Evolutionary conservation across 371 early-diverging fungal genomes (phyloP).

Genomic region (Rhizomucor miehei): DNA sequence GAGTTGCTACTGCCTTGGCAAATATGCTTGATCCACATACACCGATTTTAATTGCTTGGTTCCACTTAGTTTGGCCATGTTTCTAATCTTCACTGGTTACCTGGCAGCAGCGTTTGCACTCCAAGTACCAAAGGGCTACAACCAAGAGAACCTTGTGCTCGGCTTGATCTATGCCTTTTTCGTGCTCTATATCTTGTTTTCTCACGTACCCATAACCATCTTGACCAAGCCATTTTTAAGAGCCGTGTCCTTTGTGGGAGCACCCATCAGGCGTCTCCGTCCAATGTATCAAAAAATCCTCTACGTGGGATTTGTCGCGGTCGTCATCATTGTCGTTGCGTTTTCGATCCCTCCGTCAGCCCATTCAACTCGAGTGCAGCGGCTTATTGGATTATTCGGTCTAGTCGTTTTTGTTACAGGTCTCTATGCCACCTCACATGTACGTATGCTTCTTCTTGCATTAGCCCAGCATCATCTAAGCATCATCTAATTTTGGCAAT

Average conservation of each 20-base stretch:
- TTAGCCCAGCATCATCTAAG: no score
- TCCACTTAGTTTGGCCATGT: constrained; percentile 24
- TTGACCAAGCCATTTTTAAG: constrained; percentile 20
- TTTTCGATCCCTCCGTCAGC: constrained; percentile 52
- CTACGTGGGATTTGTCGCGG: constrained; percentile 39
- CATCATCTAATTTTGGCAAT: no score
- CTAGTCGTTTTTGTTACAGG: constrained; percentile 58
- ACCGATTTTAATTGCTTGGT: not conserved
- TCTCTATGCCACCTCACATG: constrained; percentile 57
- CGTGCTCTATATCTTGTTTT: constrained; percentile 22
- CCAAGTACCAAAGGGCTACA: constrained; percentile 42
- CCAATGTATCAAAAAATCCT: constrained; percentile 8
- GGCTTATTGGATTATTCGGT: constrained; percentile 78
- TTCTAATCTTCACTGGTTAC: constrained; percentile 40
- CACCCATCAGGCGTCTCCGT: constrained; percentile 25
- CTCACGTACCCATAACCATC: constrained; percentile 27
- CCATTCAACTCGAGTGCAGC: constrained; percentile 60
- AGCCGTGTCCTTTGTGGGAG: constrained; percentile 8
- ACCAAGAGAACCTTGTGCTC: constrained; percentile 32
- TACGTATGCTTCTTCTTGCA: constrained; percentile 17
- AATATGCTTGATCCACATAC: not conserved
- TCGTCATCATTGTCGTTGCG: constrained; percentile 57
- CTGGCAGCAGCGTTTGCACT: constrained; percentile 35
- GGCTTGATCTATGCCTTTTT: constrained; percentile 35
- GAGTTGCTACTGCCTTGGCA: not conserved